Base-by-base conservation (phyloP, 2,329 filamentous ascomycete species). In the Fusarium miscanthi region DNA sequence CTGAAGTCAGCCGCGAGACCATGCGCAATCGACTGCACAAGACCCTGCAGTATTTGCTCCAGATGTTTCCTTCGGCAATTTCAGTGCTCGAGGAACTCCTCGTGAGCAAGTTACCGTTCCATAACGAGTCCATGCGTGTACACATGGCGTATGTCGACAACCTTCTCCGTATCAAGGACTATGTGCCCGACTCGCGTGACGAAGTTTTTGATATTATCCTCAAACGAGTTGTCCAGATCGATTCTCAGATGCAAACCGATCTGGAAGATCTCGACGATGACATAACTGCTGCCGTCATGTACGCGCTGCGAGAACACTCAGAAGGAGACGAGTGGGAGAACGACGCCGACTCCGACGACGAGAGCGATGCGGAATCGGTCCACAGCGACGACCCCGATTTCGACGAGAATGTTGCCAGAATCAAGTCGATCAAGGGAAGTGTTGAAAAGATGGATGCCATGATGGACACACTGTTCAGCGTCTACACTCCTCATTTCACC, bases 231-330 rank as follows among this genome's bases (percentile, higher is more conserved):
- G 94, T 98, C 77, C 96, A 96, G 82, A 93, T 98, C 65, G 96
- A 99, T 79, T 94, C 97, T 2, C 93, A 98, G 79, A 96, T 98
- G 81, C 95, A 98, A 82, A 89, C 95, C 54, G 95, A 98, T 77
- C 85, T 98, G 77, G 94, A 98, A 70, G 95, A 98, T 76, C 85
- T 97, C 69, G 95, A 98, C 70, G 95, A 98, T 71, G 93, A 97
- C 61, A 87, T 94, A 14, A 93, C 94, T 60, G 90, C 94, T 30
- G 90, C 91, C 59, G 89, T 95, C 23, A 87, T 93, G 56, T 86
- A 87, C 78, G 88, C 82, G 23, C 72, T 85, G 42, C 79, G 80
- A 76, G 67, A 75, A 69, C 68, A 74, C 63, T 30, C 78, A 61
- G 41, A 66, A 67, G 57, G 54, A 56, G n/a, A 71, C 60, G 74